Base-by-base conservation (phyloP, 495 filamentous ascomycete genomes). In the Staphylotrichum longicolle region DNA sequence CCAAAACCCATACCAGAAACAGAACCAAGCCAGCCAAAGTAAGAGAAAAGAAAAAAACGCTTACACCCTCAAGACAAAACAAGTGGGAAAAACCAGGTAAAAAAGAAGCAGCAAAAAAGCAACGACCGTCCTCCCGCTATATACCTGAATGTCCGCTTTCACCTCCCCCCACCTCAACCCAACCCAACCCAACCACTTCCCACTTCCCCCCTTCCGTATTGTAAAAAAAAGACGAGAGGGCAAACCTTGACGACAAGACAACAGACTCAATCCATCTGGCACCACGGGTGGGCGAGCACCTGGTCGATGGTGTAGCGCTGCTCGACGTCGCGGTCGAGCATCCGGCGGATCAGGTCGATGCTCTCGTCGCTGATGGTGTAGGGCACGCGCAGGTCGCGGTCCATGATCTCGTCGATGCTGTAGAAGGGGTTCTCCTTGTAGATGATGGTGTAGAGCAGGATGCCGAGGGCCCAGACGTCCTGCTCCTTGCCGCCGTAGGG, bases 391-490 rank as follows among this genome's bases (percentile, higher is more conserved):
- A 98, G 79, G 61, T 96, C 94, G 63, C 93, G 93, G 73, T 98
- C 94, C 82, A 97, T 92, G 67, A 98, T 98, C 77, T 98, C 94
- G 72, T 98, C 95, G 68, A 98, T 93, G 72, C 90, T 96, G 82
- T 98, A 98, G 77, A 98, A 98, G 4, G 94, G 94, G 69, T 98
- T 98, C 77, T 98, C 94, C 74, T 98, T 98, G 81, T 98, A 98
- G 64, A 96, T 88, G 65, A 98, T 96, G 15, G 94, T 98, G 79
- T 98, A 98, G 37, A 98, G 86, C 7, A 98, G 82, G 64, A 98
- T 97, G 20, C 94, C 94, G n/a, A 98, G 83, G 12, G 94, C 94
- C 94, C 94, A 98, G 57, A 98, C 91, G 64, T 98, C 94, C 78
- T 98, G 95, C 72, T 96, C 93, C 74, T 93, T 95, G 67, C 94